phyloP scores from a whole-genome alignment of 2,329 filamentous ascomycete genomes.

The Amesomyces nigricolor region DNA sequence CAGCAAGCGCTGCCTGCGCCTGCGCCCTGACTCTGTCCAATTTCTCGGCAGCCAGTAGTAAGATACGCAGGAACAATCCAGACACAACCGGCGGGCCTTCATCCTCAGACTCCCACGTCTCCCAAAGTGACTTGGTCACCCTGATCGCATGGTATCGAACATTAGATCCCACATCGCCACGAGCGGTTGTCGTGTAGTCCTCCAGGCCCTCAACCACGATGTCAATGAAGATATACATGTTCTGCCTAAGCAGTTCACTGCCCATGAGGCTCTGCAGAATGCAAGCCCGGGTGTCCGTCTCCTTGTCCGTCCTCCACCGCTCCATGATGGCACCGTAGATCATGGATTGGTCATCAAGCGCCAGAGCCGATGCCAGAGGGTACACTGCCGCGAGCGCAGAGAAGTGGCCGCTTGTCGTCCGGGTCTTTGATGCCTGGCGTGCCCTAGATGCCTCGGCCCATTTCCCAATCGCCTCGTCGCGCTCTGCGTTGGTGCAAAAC shows the following conservation, averaged over 20 bases:
- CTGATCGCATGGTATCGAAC: slow-evolving; percentile 75
- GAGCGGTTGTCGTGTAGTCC: slow-evolving; percentile 84
- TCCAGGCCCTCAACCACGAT: slow-evolving; percentile 59
- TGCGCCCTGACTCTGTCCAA: slow-evolving; percentile 75
- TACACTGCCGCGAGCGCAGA: slow-evolving; percentile 48
- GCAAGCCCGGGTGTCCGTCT: slow-evolving; percentile 49
- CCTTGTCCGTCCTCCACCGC: slow-evolving; percentile 47
- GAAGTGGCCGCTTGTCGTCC: slow-evolving; percentile 47
- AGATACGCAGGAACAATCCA: slow-evolving; percentile 43
- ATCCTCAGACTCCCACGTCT: slow-evolving; percentile 26
- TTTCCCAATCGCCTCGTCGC: slow-evolving; percentile 36
- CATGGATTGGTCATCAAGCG: slow-evolving; percentile 27
- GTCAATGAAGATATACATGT: slow-evolving; percentile 37
- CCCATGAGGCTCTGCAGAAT: slow-evolving; percentile 51
- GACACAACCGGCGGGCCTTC: slow-evolving; percentile 26
- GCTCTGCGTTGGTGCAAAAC: slow-evolving; percentile 35
- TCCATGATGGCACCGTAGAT: slow-evolving; percentile 43
- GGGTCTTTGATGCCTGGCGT: slow-evolving; percentile 31
- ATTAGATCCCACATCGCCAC: slow-evolving; percentile 85
- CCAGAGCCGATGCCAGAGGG: slow-evolving; percentile 31
- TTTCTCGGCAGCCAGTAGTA: slow-evolving; percentile 79
- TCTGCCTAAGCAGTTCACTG: slow-evolving; percentile 40
- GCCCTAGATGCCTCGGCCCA: slow-evolving; percentile 44
- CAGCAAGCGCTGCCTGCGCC: slow-evolving; percentile 51
- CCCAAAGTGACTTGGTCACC: slow-evolving; percentile 63